A percentile compares a stretch with the other conserved stretches of the same genome.
phyloP scores from a whole-genome alignment of 208 protist genomes.

The Trypanosoma boissoni region DNA sequence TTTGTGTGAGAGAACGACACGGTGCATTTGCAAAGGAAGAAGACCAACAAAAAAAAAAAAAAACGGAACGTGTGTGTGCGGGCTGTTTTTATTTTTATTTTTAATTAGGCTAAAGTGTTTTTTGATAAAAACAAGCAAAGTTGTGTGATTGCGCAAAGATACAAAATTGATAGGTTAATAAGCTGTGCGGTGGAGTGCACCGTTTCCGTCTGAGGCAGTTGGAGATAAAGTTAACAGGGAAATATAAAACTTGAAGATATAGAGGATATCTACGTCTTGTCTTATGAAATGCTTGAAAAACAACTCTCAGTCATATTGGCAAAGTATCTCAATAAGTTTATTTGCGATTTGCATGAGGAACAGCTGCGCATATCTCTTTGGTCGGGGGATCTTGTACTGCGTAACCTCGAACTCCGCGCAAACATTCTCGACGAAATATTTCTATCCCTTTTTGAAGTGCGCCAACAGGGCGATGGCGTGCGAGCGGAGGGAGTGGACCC shows the following conservation, averaged over 20 bases:
- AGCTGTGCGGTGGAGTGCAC: too few relatives aligned
- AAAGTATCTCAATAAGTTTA: constrained; percentile 60
- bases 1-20: too few relatives aligned
- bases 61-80: too few relatives aligned
- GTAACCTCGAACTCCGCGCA: constrained; percentile 57
- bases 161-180: too few relatives aligned
- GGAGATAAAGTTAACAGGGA: not conserved
- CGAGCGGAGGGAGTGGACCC: not conserved
- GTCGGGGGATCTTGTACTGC: constrained; percentile 70
- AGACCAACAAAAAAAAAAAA: too few relatives aligned
- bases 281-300: constrained; percentile 63
- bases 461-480: not conserved
- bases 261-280: not conserved
- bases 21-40: too few relatives aligned
- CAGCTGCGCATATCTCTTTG: constrained; percentile 78
- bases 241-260: not conserved
- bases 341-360: constrained; percentile 68
- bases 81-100: too few relatives aligned
- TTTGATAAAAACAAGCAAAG: too few relatives aligned
- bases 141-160: too few relatives aligned
- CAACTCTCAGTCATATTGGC: constrained; percentile 67
- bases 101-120: too few relatives aligned
- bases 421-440: constrained; percentile 64
- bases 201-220: too few relatives aligned
- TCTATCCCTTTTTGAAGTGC: constrained; percentile 19